A percentile compares a stretch with the other conserved stretches of the same genome.
These are phyloP conservation scores for Pulicaria dysenterica DNA, from an alignment of 129 eudicot species.

Conservation along the genomic window DNA sequence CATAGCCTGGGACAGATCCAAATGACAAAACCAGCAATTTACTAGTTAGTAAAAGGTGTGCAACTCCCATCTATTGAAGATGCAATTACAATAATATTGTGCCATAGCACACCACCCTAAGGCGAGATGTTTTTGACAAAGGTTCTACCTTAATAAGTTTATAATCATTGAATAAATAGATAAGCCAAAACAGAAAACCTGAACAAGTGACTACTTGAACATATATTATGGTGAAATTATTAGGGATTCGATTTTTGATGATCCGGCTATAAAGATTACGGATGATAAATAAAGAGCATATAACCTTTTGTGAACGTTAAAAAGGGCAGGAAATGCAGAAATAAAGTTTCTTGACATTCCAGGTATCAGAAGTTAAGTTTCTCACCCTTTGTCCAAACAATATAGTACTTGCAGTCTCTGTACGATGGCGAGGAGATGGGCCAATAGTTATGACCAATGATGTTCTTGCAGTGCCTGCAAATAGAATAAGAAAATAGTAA, in stretches of 20 bases:
- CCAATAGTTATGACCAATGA: constrained; percentile 89
- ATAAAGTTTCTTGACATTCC: constrained; percentile 48
- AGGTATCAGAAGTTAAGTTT: constrained; percentile 17
- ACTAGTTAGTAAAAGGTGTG: too few relatives aligned
- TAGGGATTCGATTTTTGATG: constrained; percentile 13
- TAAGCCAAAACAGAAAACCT: background rate
- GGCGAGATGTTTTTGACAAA: background rate
- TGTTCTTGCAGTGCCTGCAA: constrained; percentile 93
- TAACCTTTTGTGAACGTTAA: too few relatives aligned
- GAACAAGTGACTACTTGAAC: background rate
- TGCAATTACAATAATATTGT: too few relatives aligned
- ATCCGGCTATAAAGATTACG: constrained; percentile 10
- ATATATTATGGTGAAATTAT: background rate
- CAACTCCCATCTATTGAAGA: too few relatives aligned
- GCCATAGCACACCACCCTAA: too few relatives aligned
- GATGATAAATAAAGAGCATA: background rate
- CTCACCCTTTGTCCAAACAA: constrained; percentile 99
- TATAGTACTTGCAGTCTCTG: constrained; percentile 93
- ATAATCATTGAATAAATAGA: background rate
- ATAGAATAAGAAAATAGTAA: constrained; percentile 14
- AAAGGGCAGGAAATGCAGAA: too few relatives aligned
- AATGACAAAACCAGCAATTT: background rate
- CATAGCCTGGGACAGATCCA: constrained; percentile 78
- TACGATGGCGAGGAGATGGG: constrained; percentile 99
- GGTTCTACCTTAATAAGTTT: constrained; percentile 12